A percentile compares a stretch with the other conserved stretches of the same genome.
Conservation (phyloP, 2,329 filamentous ascomycete genomes). For the Arthrobotrys iridis region DNA sequence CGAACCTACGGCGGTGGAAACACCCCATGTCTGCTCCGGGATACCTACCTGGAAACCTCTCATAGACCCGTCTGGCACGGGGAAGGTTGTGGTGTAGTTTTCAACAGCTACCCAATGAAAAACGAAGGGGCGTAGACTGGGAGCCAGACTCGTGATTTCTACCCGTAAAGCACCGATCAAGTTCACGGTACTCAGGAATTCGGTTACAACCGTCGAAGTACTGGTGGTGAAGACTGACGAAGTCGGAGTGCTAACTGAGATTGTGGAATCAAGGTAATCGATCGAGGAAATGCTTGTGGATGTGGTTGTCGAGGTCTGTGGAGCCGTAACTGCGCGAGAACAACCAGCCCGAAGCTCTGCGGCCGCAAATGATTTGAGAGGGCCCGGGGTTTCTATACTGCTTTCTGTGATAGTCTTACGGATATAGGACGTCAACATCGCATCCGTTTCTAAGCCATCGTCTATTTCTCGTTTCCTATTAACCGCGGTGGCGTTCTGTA, state of each 20-base stretch:
- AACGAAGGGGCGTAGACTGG: background rate
- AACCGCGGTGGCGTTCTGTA: background rate
- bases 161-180: background rate
- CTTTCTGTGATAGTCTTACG: background rate
- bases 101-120: too few relatives aligned
- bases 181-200: background rate
- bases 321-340: background rate
- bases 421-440: background rate
- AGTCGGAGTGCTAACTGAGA: background rate
- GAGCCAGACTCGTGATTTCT: background rate
- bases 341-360: background rate
- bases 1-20: background rate
- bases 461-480: background rate
- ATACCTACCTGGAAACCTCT: background rate
- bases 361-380: background rate
- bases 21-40: background rate
- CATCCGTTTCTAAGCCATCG: background rate
- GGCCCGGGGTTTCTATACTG: background rate
- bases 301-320: background rate
- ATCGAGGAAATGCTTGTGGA: background rate
- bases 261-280: background rate
- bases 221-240: background rate
- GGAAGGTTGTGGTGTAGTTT: too few relatives aligned
- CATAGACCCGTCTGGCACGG: too few relatives aligned
- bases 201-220: background rate